Evolutionary conservation across 768 basidiomycete species (phyloP).

Genomic region (Amanita rubescens): DNA sequence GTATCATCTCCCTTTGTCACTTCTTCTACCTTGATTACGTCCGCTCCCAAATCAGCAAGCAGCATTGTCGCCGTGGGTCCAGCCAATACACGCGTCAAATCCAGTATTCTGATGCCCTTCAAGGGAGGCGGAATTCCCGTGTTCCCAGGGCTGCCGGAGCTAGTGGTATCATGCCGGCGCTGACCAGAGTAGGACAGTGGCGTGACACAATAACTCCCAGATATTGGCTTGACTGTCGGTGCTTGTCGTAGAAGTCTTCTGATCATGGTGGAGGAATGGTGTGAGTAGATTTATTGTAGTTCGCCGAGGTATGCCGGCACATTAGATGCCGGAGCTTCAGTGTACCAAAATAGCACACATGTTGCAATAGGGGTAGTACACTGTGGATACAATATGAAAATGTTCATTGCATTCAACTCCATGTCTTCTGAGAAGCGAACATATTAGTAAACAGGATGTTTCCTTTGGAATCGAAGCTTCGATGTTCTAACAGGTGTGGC

Average conservation of each 20-base stretch:
- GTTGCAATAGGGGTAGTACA: too few species aligned
- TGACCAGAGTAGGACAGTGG: not conserved
- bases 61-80: slow-evolving; percentile 92
- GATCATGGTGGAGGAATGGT: not conserved
- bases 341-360: too few species aligned
- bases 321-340: too few species aligned
- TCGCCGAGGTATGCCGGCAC: not conserved
- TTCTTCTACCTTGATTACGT: slow-evolving; percentile 91
- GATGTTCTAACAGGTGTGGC: too few species aligned
- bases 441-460: too few species aligned
- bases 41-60: slow-evolving; percentile 86
- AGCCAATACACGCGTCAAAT: slow-evolving; percentile 86
- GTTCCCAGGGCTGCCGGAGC: not conserved
- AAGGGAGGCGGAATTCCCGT: slow-evolving; percentile 71
- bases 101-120: slow-evolving; percentile 74
- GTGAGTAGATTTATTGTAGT: not conserved
- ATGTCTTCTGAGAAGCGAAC: too few species aligned
- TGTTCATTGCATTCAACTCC: too few species aligned
- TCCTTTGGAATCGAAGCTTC: too few species aligned
- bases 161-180: not conserved
- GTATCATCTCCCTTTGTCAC: slow-evolving; percentile 83
- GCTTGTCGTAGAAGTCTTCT: not conserved
- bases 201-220: not conserved
- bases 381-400: too few species aligned
- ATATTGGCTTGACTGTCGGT: not conserved